Base-by-base conservation (phyloP, 23 red algal genomes). In the Gracilaria vermiculophylla region DNA sequence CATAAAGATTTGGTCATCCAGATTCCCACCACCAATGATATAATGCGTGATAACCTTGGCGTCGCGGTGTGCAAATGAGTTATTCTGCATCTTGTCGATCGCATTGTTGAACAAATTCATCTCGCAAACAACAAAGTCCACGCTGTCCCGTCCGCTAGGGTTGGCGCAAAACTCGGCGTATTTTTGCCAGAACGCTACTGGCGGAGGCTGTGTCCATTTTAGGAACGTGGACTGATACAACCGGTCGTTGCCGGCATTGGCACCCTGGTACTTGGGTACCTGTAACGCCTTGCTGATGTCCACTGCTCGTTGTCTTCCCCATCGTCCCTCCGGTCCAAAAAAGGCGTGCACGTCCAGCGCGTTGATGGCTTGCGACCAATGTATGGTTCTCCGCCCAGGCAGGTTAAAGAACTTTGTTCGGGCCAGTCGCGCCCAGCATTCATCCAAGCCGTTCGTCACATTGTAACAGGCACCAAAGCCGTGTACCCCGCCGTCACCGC, bases 51-150 rank as follows among this genome's bases (percentile, higher is more conserved):
- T 88, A n/a, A 88, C 48, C 35, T 62, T 29, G 29, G 83, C 83
- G 48, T 54, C 71, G 37, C 83, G 83, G 48, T 88, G 83, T 19
- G 83, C 83, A 53, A 88, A 88, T 34, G 83, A 43, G 31, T 88
- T 88, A 54, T 88, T 67, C 27, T 53, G 69, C n/a, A 14, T 2
- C 23, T 54, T 58, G 57, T 88, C 69, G 37, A 88, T 88, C 53
- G 83, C 83, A 55, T 88, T 88, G 69, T 77, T 77, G 42, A 88
- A 88, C 69, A 88, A 78, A 66, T 88, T 88, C 52, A 88, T 74
- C 52, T 88, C 69, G 34, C 83, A 88, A 32, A 88, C 83, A 52
- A 77, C 71, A 35, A 67, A 88, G 23, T 53, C 51, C 8, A 88
- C 71, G 51, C 83, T 77, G 35, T 36, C 48, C 19, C 69, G 20